Evolutionary conservation across 306 rosid genomes (phyloP).

Genomic region (Medicago ruthenica): DNA sequence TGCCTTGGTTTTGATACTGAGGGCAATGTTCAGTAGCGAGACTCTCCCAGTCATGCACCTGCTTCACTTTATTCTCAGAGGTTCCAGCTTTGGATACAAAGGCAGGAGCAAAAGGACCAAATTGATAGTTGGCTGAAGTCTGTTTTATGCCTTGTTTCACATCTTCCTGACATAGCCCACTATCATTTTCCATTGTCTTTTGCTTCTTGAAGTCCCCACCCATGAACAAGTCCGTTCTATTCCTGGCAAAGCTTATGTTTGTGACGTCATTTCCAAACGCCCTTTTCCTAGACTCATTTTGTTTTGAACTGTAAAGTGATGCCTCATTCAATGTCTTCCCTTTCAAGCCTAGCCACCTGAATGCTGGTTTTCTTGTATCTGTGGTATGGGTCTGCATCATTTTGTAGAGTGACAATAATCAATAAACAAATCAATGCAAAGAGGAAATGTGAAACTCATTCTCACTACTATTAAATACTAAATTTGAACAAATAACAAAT

Average conservation of each 20-base stretch:
- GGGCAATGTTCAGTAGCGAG: conserved; percentile 70
- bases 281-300: conserved; percentile 66
- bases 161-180: conserved; percentile 38
- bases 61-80: conserved; percentile 53
- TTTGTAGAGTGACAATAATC: not conserved
- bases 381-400: conserved; percentile 73
- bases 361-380: conserved; percentile 88
- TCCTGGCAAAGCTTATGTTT: conserved; percentile 62
- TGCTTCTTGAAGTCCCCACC: conserved; percentile 44
- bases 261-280: conserved; percentile 80
- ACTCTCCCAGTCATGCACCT: conserved; percentile 66
- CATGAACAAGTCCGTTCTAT: conserved; percentile 47
- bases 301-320: conserved; percentile 33
- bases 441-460: not conserved
- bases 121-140: conserved; percentile 60
- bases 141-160: conserved; percentile 48
- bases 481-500: not conserved
- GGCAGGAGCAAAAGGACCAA: conserved; percentile 89
- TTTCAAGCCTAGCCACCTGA: conserved; percentile 78
- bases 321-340: conserved; percentile 47
- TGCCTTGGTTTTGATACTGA: conserved; percentile 83
- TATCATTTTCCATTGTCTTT: conserved; percentile 43
- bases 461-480: too few species aligned
- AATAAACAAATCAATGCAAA: not conserved
- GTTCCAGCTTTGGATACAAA: conserved; percentile 51